Evolutionary conservation across 2,329 filamentous ascomycete genomes (phyloP).

Genomic region (Metarhizium sp.): DNA sequence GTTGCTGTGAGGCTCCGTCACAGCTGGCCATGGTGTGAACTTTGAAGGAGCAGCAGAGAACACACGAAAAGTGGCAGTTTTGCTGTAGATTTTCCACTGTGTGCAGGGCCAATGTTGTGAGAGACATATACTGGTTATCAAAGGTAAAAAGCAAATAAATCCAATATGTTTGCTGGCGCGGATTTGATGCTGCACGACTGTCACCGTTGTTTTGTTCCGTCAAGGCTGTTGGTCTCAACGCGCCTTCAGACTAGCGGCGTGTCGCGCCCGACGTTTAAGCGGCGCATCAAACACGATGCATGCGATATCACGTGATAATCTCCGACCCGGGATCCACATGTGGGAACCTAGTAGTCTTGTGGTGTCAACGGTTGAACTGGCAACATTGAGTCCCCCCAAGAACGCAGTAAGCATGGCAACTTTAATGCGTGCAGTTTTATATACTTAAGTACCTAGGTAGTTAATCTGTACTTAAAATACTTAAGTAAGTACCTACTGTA

Average conservation of each 20-base stretch:
- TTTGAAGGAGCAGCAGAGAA: background rate
- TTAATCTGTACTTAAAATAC: too few species aligned
- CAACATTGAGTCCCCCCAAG: too few species aligned
- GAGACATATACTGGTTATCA: background rate
- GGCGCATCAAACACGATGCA: background rate
- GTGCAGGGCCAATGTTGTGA: background rate
- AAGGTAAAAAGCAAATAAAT: background rate
- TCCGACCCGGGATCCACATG: too few species aligned
- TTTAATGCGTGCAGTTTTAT: too few species aligned
- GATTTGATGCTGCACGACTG: background rate
- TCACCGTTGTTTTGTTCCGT: background rate
- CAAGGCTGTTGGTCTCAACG: background rate
- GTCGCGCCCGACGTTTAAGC: constrained; percentile 11
- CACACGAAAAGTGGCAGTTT: background rate
- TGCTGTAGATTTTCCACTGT: background rate
- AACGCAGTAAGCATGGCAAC: too few species aligned
- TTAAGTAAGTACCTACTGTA: too few species aligned
- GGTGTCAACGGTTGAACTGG: too few species aligned
- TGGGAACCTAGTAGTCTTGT: too few species aligned
- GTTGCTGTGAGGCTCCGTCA: constrained; percentile 9
- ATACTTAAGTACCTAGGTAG: too few species aligned
- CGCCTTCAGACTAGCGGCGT: constrained; percentile 1
- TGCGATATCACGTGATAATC: background rate
- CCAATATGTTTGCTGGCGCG: background rate
- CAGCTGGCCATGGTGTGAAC: background rate